Evolutionary conservation across 768 basidiomycete species (phyloP).

Genomic region (Leccinum subgranulosum): DNA sequence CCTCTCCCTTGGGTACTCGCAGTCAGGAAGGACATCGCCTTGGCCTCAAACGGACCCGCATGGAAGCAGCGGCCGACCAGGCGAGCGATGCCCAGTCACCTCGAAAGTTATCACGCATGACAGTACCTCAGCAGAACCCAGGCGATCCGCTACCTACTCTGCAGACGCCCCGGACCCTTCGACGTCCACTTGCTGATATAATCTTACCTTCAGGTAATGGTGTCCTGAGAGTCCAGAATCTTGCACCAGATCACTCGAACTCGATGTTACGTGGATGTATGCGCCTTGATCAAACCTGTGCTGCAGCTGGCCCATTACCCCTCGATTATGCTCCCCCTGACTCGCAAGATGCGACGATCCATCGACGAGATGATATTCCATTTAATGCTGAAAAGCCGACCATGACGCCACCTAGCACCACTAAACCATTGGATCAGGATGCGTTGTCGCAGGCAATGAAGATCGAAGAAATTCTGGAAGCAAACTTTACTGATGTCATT

Average conservation of each 20-base stretch:
- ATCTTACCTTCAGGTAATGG: not conserved
- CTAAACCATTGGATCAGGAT: constrained; percentile 1
- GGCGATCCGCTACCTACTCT: not conserved
- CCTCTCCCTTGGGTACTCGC: constrained; percentile 11
- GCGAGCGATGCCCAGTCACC: not conserved
- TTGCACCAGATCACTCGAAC: not conserved
- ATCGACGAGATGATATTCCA: not conserved
- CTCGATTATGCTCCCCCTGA: not conserved
- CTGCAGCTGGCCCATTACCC: not conserved
- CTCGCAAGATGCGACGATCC: not conserved
- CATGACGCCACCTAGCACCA: not conserved
- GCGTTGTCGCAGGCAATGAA: constrained; percentile 13
- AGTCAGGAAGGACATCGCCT: not conserved
- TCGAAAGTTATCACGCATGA: constrained; percentile 12
- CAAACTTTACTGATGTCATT: constrained; percentile 3
- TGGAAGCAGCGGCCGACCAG: constrained; percentile 3
- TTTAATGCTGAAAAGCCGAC: not conserved
- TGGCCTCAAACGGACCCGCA: constrained; percentile 12
- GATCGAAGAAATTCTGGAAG: constrained; percentile 14
- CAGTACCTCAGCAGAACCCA: not conserved
- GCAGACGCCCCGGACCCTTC: constrained; percentile 13
- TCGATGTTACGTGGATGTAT: constrained; percentile 11
- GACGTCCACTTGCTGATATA: constrained; percentile 22
- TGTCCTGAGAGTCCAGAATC: not conserved
- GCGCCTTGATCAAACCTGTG: not conserved